Evolutionary conservation across 2,329 filamentous ascomycete genomes (phyloP).

Genomic region (Diaporthe longicolla): DNA sequence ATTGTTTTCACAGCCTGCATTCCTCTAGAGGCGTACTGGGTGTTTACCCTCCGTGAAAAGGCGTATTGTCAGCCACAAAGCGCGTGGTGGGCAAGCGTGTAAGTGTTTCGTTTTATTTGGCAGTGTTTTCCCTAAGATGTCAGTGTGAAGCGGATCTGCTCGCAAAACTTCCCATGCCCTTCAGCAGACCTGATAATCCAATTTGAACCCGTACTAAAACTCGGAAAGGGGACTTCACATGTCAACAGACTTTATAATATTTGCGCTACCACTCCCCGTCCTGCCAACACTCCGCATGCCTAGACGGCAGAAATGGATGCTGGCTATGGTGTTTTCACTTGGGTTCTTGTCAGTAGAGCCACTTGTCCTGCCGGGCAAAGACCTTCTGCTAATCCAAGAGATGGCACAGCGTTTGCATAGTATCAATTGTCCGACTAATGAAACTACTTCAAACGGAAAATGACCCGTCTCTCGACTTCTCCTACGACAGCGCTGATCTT

Average conservation of each 20-base stretch:
- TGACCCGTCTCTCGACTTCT: slow-evolving; percentile 46
- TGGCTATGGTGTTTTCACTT: slow-evolving; percentile 56
- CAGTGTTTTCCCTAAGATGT: not conserved
- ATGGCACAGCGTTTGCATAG: slow-evolving; percentile 52
- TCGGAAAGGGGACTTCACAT: slow-evolving; percentile 45
- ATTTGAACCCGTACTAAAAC: not conserved
- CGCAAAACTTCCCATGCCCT: not conserved
- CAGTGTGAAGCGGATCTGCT: not conserved
- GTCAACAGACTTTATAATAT: slow-evolving; percentile 48
- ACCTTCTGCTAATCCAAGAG: not conserved
- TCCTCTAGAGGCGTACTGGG: slow-evolving; percentile 51
- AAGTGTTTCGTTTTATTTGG: not conserved
- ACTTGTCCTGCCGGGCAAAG: not conserved
- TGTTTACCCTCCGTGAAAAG: slow-evolving; percentile 42
- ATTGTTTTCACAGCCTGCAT: slow-evolving; percentile 50
- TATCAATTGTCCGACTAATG: slow-evolving; percentile 52
- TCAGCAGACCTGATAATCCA: not conserved
- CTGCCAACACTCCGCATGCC: slow-evolving; percentile 60
- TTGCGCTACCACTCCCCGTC: slow-evolving; percentile 57
- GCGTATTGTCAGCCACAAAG: slow-evolving; percentile 31
- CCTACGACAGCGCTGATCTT: slow-evolving; percentile 49
- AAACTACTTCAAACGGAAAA: slow-evolving; percentile 46
- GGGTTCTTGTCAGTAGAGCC: slow-evolving; percentile 55
- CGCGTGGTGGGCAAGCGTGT: slow-evolving; percentile 46
- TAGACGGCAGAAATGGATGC: slow-evolving; percentile 56